Base-by-base conservation (phyloP, 768 basidiomycete genomes). In the Dioszegia hungarica region DNA sequence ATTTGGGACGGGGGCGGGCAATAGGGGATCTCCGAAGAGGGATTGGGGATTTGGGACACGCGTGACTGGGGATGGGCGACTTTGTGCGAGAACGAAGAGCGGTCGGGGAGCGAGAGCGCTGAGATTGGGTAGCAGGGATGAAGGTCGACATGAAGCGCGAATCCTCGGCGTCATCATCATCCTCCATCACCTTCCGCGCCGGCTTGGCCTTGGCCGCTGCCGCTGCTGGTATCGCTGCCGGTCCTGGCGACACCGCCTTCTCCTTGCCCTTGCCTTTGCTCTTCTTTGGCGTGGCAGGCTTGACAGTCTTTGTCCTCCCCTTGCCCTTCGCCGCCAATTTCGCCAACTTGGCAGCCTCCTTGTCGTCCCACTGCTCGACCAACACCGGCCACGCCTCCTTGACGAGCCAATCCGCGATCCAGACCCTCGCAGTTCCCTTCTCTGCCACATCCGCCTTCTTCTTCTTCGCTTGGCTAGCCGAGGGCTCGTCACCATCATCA, bases 361-460 rank as follows among this genome's bases (percentile, higher is more conserved):
- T 73, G 4, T 77, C 75, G 56, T 88, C 83, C 61, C 81, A 91
- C 17, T 80, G 80, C 39, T 81, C 75, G 4, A 86, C 85, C 22
- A 93, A 69, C 3, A 77, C 75, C 9, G 89, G 87, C 57, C 84
- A 86, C 1, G 82, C 88, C 29, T 84, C 73, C 12, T 79, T 75
- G 11, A 92, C 82, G 80, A 94, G 86, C 51, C 81, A 85, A 22
- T 87, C 89, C 0, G 90, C 88, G 75, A 91, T 81, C 90, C 90
- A 94, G 11, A 90, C 71, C 14, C 82, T 51, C 49, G 36, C 49
- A 3, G 37, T 5, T 24, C 49, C 49, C 49, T 51, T 38, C 11
- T 10, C 43, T 8, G 17, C 81, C 45, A 78, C 80, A n/a, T 78
- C 75, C 0, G 85, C 85, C 61, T 83, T 81, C 10, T 25, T 12